Evolutionary conservation across 352 stramenopile species (phyloP), one percentile per base, ranked within the genome.

Genomic region (Phytophthora citrophthora): DNA sequence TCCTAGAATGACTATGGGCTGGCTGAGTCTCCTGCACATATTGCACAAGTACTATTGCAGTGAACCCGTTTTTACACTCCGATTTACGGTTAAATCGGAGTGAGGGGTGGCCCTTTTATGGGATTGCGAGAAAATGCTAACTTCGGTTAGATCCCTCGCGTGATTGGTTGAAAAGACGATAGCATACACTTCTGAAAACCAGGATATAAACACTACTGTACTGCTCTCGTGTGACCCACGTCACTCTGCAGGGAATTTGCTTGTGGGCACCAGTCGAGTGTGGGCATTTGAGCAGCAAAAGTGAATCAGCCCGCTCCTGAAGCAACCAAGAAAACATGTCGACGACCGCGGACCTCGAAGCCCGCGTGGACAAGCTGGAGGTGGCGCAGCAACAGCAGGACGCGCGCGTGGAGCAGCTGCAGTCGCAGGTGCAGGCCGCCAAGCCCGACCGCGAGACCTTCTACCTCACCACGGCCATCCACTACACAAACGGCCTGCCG

Each of bases 391-490:
- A 87, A 60, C 67, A 83, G 49, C 74, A 87, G 61, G 58, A 72
- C 5, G 72, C 74, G 65, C 64, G 58, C 16, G 16, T 78, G 57
- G 24, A 69, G 31, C 23, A 59, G 36, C 36, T 72, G 41, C 69
- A 85, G 59, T 60, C 65, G 45, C 62, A 88, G 53, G 38, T 79
- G 27, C 64, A 76, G 38, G 70, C 57, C 7, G 69, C 64, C 20
- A 83, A 79, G 60, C 29, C 51, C 10, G 50, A 76, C 49, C 68
- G 66, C 26, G 83, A 93, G 71, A 82, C 74, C 4, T 99, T 98
- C 77, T 99, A 99, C 83, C 76, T 99, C 49, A 99, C 97, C 58
- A 99, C 97, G 29, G 97, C 97, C 49, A 99, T 99, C 81, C 98
- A 99, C 80, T 99, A 99, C 85, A 99, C 97, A 46, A 99, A 99